These are phyloP conservation scores for Coemansia sp. DNA, from an alignment of 192 early-diverging fungal species.

Conservation along the genomic window DNA sequence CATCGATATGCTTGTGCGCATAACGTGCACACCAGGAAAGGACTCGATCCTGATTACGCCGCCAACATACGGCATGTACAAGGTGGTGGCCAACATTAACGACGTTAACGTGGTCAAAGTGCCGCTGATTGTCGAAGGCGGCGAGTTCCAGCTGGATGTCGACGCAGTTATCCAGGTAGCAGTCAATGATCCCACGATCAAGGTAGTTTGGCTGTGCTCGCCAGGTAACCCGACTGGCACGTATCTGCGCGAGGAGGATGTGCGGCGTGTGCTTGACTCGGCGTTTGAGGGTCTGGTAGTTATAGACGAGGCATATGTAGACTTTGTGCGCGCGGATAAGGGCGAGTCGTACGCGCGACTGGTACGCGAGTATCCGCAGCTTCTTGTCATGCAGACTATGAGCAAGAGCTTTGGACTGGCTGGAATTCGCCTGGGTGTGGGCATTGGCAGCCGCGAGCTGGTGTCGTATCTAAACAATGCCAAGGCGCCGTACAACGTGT, in stretches of 20 bases:
- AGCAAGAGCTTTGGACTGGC: slow-evolving; percentile 98
- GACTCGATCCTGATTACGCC: slow-evolving; percentile 94
- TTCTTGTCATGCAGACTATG: slow-evolving; percentile 97
- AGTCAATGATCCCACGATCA: slow-evolving; percentile 72
- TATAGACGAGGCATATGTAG: slow-evolving; percentile 98
- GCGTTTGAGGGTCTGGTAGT: slow-evolving; percentile 84
- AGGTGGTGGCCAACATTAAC: slow-evolving; percentile 88
- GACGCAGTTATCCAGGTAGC: slow-evolving; percentile 55
- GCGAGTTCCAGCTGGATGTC: slow-evolving; percentile 48
- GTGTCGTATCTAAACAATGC: slow-evolving; percentile 93
- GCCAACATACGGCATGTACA: slow-evolving; percentile 99
- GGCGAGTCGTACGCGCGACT: slow-evolving; percentile 74
- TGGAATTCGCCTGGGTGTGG: slow-evolving; percentile 89
- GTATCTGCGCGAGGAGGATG: slow-evolving; percentile 63
- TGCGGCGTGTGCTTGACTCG: slow-evolving; percentile 44
- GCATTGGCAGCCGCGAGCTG: slow-evolving; percentile 75
- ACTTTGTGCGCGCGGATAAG: slow-evolving; percentile 74
- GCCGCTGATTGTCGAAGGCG: slow-evolving; percentile 72
- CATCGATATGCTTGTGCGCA: slow-evolving; percentile 86
- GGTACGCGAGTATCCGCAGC: slow-evolving; percentile 82
- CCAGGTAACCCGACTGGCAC: slow-evolving; percentile 99
- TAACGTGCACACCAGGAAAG: slow-evolving; percentile 84
- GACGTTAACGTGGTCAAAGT: slow-evolving; percentile 90
- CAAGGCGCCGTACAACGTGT: slow-evolving; percentile 99
- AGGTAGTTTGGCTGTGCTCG: slow-evolving; percentile 93